These are phyloP conservation scores for Chimonanthus praecox DNA, from an alignment of 164 flowering plant species.

Conservation along the genomic window DNA sequence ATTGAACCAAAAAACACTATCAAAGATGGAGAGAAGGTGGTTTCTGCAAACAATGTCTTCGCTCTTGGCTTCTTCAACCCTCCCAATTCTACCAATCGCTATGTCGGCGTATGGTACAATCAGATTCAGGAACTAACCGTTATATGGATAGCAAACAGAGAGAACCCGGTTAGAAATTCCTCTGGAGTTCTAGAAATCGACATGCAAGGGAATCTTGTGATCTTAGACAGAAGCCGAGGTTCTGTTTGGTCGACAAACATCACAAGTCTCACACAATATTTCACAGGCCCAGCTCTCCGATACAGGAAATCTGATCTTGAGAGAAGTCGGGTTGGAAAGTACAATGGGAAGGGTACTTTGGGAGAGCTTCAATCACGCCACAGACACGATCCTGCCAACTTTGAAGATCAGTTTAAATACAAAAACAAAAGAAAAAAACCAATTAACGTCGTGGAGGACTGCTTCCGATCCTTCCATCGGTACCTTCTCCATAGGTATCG, in stretches of 20 bases:
- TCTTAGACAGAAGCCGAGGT: not conserved
- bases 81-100: not conserved
- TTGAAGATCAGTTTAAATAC: not conserved
- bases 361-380: not conserved
- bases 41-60: not conserved
- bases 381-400: not conserved
- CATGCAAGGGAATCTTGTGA: slow-evolving; percentile 5
- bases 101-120: not conserved
- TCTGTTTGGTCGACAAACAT: slow-evolving; percentile 1
- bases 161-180: slow-evolving; percentile 2
- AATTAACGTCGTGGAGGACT: not conserved
- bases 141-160: slow-evolving; percentile 11
- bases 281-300: slow-evolving; percentile 16
- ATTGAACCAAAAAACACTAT: not conserved
- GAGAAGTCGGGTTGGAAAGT: not conserved
- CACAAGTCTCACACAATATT: not conserved
- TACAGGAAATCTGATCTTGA: slow-evolving; percentile 18
- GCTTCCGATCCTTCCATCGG: not conserved
- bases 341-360: not conserved
- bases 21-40: not conserved
- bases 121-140: not conserved
- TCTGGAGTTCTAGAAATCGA: slow-evolving; percentile 1
- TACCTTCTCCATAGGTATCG: not conserved
- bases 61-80: slow-evolving; percentile 5
- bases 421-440: not conserved